Base-by-base conservation (phyloP, 2,329 filamentous ascomycete species). In the Hypoxylon sp. region DNA sequence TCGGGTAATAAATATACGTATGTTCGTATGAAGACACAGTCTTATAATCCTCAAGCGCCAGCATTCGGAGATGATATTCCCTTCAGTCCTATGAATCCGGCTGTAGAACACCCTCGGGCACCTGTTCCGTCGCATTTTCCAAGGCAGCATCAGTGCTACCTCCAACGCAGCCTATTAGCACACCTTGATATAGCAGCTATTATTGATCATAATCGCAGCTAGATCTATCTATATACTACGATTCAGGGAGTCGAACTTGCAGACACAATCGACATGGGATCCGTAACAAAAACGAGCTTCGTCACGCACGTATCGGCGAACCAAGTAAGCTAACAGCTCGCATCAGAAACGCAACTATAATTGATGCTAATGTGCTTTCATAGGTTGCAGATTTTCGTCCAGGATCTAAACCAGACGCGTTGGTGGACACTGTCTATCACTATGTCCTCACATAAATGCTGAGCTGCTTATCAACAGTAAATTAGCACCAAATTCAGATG, bases 261-360 rank as follows among this genome's bases (percentile, higher is more conserved):
- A 11, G 9, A 36, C 2, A 32, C 22, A 12, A 28, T 24, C 30
- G 52, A 52, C 22, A 71, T 72, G 70, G 18, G 66, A 14, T 62
- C 63, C 14, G 24, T 65, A 36, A 28, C 40, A 24, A 68, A 60
- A 20, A 51, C 53, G 26, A 22, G 26, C 11, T 69, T 71, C 16
- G 36, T 59, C 18, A 26, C 55, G 4, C 50, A 40, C 7, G 8
- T 14, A 14, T 44, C 46, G 32, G 24, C 53, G 1, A 55, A 62
- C 14, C 11, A 66, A 49, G 66, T 62, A 42, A 30, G 54, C 28
- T 18, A 16, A 4, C 16, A 30, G 8, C 14, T 6, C 28, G 12
- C 16, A 20, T 11, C n/a, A 3, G 12, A 30, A 26, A n/a, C 6
- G 20, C 32, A 7, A 12, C 40, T 16, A 12, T 2, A 30, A 3